phyloP scores from a whole-genome alignment of 1,139 yeast genomes.

The Candida glucosophila region DNA sequence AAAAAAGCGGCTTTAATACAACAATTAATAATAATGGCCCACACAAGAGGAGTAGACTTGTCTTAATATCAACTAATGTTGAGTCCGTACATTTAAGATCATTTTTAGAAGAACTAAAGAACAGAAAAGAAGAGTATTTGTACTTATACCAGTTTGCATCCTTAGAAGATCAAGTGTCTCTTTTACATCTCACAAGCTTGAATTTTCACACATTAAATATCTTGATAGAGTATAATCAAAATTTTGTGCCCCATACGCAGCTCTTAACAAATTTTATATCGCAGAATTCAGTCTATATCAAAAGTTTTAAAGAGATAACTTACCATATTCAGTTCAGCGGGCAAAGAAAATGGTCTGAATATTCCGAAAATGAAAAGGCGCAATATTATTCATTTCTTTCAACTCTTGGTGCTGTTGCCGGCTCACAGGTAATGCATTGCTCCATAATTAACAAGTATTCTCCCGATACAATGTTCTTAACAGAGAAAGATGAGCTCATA shows the following conservation, averaged over 20 bases:
- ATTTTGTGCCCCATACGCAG: constrained; percentile 17
- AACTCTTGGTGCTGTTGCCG: constrained; percentile 14
- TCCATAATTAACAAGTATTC: constrained; percentile 34
- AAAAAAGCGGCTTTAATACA: too few species aligned
- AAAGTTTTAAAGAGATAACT: constrained; percentile 16
- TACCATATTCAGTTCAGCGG: constrained; percentile 33
- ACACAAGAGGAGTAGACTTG: too few species aligned
- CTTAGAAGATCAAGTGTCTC: constrained; percentile 5
- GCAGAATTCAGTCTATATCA: constrained; percentile 10
- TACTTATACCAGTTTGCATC: constrained; percentile 15
- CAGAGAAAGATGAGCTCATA: constrained; percentile 26
- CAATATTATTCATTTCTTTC: constrained; percentile 20
- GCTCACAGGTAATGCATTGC: constrained; percentile 26
- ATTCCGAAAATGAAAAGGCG: constrained; percentile 16
- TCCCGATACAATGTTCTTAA: constrained; percentile 24
- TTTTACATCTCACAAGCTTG: constrained; percentile 1
- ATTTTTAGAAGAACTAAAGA: constrained; percentile 18
- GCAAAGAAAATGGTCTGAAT: constrained; percentile 27
- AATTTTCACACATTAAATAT: constrained; percentile 22
- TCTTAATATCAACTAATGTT: too few species aligned
- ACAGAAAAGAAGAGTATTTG: constrained; percentile 10
- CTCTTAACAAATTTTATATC: constrained; percentile 16
- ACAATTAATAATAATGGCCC: too few species aligned
- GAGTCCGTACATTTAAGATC: constrained; percentile 23
- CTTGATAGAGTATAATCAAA: constrained; percentile 26